These are phyloP conservation scores for Ophiobolus disseminans DNA, from an alignment of 2,329 filamentous ascomycete species.

Conservation along the genomic window DNA sequence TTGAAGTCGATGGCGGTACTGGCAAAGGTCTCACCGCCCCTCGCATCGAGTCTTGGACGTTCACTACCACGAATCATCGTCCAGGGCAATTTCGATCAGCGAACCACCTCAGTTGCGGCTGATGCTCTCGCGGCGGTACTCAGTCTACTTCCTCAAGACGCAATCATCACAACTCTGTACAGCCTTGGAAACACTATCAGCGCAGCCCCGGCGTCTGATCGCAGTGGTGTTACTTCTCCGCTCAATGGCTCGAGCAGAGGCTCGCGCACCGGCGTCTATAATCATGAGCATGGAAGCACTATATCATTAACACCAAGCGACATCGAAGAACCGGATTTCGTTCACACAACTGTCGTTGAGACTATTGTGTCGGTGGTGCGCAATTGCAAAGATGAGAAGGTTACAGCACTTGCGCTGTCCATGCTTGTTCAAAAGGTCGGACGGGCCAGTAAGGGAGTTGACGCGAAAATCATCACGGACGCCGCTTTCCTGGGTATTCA, in stretches of 20 bases:
- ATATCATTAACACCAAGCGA: conserved; percentile 78
- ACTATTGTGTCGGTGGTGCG: conserved; percentile 90
- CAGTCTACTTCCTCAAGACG: conserved; percentile 84
- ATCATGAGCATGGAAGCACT: conserved; percentile 71
- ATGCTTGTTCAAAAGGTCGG: conserved; percentile 97
- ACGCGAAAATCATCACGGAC: conserved; percentile 84
- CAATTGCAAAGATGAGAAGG: conserved; percentile 84
- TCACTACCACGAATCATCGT: conserved; percentile 87
- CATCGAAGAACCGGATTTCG: conserved; percentile 78
- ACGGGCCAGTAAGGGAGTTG: conserved; percentile 79
- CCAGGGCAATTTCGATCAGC: conserved; percentile 74
- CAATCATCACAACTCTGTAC: conserved; percentile 93
- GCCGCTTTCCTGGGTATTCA: conserved; percentile 78
- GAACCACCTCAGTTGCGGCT: conserved; percentile 79
- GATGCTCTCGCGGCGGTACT: conserved; percentile 83
- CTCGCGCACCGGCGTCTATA: conserved; percentile 46
- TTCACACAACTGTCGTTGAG: conserved; percentile 90
- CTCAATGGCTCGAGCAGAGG: conserved; percentile 60
- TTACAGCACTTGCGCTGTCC: conserved; percentile 88
- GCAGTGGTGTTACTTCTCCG: conserved; percentile 53
- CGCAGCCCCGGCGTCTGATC: conserved; percentile 65
- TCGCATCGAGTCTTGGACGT: conserved; percentile 77
- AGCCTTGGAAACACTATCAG: conserved; percentile 95
- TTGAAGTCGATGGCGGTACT: conserved; percentile 83
- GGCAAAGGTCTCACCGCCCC: conserved; percentile 74